Conservation (phyloP, 768 basidiomycete genomes). For the Nevesoporus exiguus region DNA sequence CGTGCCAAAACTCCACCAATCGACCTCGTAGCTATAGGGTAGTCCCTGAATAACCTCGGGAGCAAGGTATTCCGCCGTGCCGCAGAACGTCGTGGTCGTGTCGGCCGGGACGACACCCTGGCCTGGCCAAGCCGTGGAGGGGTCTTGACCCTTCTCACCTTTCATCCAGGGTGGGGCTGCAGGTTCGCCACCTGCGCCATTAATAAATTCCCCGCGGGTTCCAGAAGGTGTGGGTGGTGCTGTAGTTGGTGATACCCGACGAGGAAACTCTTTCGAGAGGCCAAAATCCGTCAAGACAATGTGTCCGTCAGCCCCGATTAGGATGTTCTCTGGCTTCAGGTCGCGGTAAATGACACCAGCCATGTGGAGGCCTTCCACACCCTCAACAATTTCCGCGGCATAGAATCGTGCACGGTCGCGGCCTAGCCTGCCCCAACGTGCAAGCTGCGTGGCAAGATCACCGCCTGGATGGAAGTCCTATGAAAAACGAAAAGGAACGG, state of each 20-base stretch:
- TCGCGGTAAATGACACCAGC: slow-evolving; percentile 97
- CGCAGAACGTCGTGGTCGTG: slow-evolving; percentile 85
- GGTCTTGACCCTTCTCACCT: slow-evolving; percentile 51
- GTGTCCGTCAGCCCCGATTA: slow-evolving; percentile 92
- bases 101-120: slow-evolving; percentile 50
- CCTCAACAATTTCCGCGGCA: slow-evolving; percentile 95
- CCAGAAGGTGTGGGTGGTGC: slow-evolving; percentile 59
- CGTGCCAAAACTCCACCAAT: slow-evolving; percentile 98
- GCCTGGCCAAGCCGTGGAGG: slow-evolving; percentile 56
- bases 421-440: slow-evolving; percentile 91
- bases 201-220: slow-evolving; percentile 51
- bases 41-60: slow-evolving; percentile 94
- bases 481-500: slow-evolving; percentile 12
- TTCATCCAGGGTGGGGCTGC: slow-evolving; percentile 79
- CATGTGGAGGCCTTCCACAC: slow-evolving; percentile 89
- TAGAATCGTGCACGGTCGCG: slow-evolving; percentile 95
- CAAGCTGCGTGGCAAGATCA: slow-evolving; percentile 95
- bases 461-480: slow-evolving; percentile 95
- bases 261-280: slow-evolving; percentile 85
- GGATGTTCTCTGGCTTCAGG: slow-evolving; percentile 94
- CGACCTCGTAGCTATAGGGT: slow-evolving; percentile 90
- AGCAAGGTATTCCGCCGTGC: slow-evolving; percentile 94
- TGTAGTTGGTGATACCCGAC: slow-evolving; percentile 42
- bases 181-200: slow-evolving; percentile 39
- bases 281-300: slow-evolving; percentile 98